A percentile compares a stretch with the other conserved stretches of the same genome.
Evolutionary conservation across 108 stramenopile genomes (phyloP).

Genomic region (Fistulifera pelliculosa): DNA sequence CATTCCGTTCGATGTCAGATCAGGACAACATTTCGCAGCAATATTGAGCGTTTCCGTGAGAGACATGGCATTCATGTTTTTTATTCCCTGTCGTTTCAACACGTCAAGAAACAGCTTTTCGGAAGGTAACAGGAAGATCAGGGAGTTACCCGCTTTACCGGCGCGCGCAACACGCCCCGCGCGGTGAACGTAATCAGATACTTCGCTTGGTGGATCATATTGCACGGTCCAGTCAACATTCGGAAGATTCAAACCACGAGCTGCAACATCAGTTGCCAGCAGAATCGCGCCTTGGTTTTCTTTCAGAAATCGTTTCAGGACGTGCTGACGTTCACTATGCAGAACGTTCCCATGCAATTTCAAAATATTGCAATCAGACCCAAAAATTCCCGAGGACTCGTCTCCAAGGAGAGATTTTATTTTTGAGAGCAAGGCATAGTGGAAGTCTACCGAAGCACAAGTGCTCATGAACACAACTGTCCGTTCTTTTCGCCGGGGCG

Average conservation of each 20-base stretch:
- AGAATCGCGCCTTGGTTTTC: slow-evolving; percentile 45
- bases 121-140: slow-evolving; percentile 84
- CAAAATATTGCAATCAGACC: slow-evolving; percentile 41
- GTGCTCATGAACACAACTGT: slow-evolving; percentile 91
- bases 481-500: slow-evolving; percentile 60
- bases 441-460: slow-evolving; percentile 93
- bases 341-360: slow-evolving; percentile 82
- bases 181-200: slow-evolving; percentile 86
- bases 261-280: slow-evolving; percentile 87
- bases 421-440: slow-evolving; percentile 56
- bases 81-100: slow-evolving; percentile 55
- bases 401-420: slow-evolving; percentile 41
- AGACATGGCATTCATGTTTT: slow-evolving; percentile 42
- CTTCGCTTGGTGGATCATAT: slow-evolving; percentile 87
- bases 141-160: slow-evolving; percentile 74
- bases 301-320: slow-evolving; percentile 42
- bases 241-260: slow-evolving; percentile 87
- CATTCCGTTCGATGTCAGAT: slow-evolving; percentile 43
- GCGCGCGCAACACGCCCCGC: slow-evolving; percentile 85
- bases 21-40: slow-evolving; percentile 47
- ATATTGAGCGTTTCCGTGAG: slow-evolving; percentile 56
- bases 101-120: slow-evolving; percentile 81
- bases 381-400: slow-evolving; percentile 45
- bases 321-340: slow-evolving; percentile 58
- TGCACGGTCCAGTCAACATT: slow-evolving; percentile 88